Percentiles rank a stretch among this genome's conserved stretches.
Evolutionary conservation across 768 basidiomycete genomes (phyloP).

Genomic region (Pluteus cervinus): DNA sequence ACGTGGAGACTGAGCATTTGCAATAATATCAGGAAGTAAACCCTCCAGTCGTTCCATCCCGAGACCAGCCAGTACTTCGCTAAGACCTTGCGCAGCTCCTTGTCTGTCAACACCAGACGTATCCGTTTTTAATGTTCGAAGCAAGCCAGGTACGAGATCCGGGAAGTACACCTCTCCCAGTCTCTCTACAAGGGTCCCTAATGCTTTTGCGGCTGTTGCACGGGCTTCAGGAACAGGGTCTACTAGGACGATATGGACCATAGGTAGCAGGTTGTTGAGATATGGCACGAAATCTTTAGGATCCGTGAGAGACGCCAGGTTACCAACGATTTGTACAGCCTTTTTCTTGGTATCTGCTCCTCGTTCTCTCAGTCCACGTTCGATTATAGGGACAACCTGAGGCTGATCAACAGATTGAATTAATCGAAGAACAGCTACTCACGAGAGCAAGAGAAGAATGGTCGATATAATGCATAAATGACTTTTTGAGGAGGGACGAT

Average conservation of each 20-base stretch:
- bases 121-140: constrained; percentile 86
- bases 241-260: constrained; percentile 88
- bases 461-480: constrained; percentile 98
- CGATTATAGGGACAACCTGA: constrained; percentile 91
- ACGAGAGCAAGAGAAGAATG: constrained; percentile 93
- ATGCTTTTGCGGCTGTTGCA: constrained; percentile 93
- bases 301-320: constrained; percentile 85
- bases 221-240: constrained; percentile 98
- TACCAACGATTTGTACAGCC: constrained; percentile 96
- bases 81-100: constrained; percentile 95
- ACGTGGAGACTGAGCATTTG: constrained; percentile 83
- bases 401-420: not conserved
- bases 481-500: constrained; percentile 82
- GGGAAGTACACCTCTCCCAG: constrained; percentile 95
- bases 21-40: constrained; percentile 88
- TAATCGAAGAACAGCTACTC: constrained; percentile 18
- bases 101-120: constrained; percentile 95
- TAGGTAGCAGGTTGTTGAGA: constrained; percentile 78
- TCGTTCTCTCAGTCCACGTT: constrained; percentile 87
- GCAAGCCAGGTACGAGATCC: constrained; percentile 83
- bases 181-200: constrained; percentile 95
- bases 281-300: constrained; percentile 94
- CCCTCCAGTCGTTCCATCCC: constrained; percentile 98
- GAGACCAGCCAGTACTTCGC: constrained; percentile 90
- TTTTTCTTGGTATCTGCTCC: constrained; percentile 94